Evolutionary conservation across 441 rosid genomes (phyloP).

Genomic region (Caryocar brasiliense): DNA sequence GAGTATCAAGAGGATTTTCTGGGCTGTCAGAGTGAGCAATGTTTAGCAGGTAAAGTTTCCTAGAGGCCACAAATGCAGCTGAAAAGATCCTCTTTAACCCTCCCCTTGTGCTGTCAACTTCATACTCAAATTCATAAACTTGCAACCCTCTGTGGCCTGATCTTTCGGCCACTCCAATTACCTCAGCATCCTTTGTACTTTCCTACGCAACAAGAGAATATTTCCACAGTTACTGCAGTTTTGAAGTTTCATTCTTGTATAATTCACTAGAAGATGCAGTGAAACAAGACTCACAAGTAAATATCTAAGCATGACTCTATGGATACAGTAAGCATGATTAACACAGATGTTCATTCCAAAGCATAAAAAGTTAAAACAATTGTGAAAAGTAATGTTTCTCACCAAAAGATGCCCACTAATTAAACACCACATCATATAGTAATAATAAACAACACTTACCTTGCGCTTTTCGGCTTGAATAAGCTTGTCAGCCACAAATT

Average conservation of each 20-base stretch:
- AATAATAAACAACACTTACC: conserved; percentile 21
- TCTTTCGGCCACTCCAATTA: conserved; percentile 56
- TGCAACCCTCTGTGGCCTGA: conserved; percentile 40
- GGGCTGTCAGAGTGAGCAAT: conserved; percentile 59
- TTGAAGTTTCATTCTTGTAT: neutral
- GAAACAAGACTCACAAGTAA: too few species aligned
- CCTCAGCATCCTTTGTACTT: conserved; percentile 63
- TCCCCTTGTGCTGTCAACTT: conserved; percentile 68
- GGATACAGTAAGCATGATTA: too few species aligned
- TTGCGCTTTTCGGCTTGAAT: conserved; percentile 79
- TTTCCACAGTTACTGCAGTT: neutral
- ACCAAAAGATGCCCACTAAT: too few species aligned
- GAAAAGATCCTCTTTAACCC: conserved; percentile 72
- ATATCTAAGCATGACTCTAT: too few species aligned
- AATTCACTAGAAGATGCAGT: neutral
- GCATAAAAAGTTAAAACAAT: too few species aligned
- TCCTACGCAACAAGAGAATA: conserved; percentile 34
- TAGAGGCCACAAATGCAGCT: conserved; percentile 65
- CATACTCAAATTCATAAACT: conserved; percentile 74
- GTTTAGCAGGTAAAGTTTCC: conserved; percentile 64
- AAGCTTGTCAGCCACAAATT: conserved; percentile 75
- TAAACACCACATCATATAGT: too few species aligned
- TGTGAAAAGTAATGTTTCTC: too few species aligned
- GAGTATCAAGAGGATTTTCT: conserved; percentile 52
- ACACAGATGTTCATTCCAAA: too few species aligned